phyloP scores from a whole-genome alignment of 2,329 filamentous ascomycete genomes.

The Fusarium cyanostomum region DNA sequence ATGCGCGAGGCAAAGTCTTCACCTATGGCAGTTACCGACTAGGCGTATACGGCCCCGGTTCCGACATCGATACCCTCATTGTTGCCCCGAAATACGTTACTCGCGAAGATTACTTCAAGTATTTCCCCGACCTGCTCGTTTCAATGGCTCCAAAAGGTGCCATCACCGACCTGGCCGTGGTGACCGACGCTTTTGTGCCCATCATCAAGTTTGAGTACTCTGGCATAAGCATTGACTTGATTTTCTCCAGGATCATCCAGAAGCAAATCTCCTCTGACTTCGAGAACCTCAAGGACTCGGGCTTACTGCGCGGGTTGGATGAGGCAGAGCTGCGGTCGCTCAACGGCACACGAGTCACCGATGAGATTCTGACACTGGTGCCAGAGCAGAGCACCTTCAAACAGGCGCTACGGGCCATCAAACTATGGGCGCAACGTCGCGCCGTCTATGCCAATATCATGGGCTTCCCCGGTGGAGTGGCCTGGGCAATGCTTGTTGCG shows the following conservation, averaged over 20 bases:
- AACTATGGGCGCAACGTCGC: constrained; percentile 92
- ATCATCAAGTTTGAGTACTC: constrained; percentile 97
- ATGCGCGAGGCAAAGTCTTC: constrained; percentile 90
- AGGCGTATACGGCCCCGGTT: constrained; percentile 92
- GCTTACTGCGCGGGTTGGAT: constrained; percentile 84
- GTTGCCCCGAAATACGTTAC: constrained; percentile 90
- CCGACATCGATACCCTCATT: constrained; percentile 96
- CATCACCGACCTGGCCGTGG: constrained; percentile 84
- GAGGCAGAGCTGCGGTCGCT: constrained; percentile 88
- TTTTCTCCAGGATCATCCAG: constrained; percentile 80
- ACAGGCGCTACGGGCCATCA: constrained; percentile 88
- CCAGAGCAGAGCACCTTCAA: constrained; percentile 91
- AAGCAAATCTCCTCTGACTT: constrained; percentile 74
- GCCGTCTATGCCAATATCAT: constrained; percentile 97
- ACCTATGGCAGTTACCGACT: constrained; percentile 96
- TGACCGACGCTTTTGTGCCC: constrained; percentile 91
- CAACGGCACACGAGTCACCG: constrained; percentile 93
- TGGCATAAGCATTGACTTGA: constrained; percentile 93
- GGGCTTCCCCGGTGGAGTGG: constrained; percentile 95
- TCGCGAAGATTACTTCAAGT: constrained; percentile 89
- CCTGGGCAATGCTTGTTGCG: constrained; percentile 97
- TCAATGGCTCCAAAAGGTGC: constrained; percentile 80
- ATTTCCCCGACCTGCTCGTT: constrained; percentile 83
- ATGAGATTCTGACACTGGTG: constrained; percentile 88
- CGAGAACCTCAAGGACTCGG: constrained; percentile 81